Conservation (phyloP, 441 rosid genomes). For the Francoa sonchifolia region DNA sequence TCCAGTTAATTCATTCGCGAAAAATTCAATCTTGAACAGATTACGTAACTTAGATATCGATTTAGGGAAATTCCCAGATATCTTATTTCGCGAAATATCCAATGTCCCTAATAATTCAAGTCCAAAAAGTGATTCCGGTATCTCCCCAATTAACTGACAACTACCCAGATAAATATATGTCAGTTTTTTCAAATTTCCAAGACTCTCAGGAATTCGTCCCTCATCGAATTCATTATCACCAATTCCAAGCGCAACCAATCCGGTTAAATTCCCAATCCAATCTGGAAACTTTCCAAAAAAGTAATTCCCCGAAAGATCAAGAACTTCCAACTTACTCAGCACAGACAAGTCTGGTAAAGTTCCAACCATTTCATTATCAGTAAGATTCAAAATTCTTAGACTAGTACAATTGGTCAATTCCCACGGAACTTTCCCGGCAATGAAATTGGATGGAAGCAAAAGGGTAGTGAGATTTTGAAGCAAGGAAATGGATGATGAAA, state of each 20-base stretch:
- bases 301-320: constrained; percentile 39
- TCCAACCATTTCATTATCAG: constrained; percentile 39
- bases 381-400: constrained; percentile 49
- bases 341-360: constrained; percentile 47
- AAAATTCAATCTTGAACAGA: constrained; percentile 57
- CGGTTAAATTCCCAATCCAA: constrained; percentile 57
- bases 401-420: constrained; percentile 30
- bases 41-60: constrained; percentile 41
- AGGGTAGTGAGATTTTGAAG: constrained; percentile 36
- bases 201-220: constrained; percentile 39
- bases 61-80: constrained; percentile 35
- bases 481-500: constrained; percentile 43
- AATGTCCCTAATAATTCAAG: constrained; percentile 30
- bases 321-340: constrained; percentile 31
- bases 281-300: constrained; percentile 49
- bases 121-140: constrained; percentile 53
- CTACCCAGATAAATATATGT: constrained; percentile 34
- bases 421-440: constrained; percentile 48
- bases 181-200: constrained; percentile 45
- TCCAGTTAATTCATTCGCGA: constrained; percentile 39
- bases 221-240: constrained; percentile 35
- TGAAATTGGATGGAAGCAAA: constrained; percentile 30
- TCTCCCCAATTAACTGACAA: constrained; percentile 33
- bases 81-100: constrained; percentile 42
- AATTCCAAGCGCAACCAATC: constrained; percentile 31